Conservation (phyloP, 805 yeast species). For the Wickerhamiella australiensis region DNA sequence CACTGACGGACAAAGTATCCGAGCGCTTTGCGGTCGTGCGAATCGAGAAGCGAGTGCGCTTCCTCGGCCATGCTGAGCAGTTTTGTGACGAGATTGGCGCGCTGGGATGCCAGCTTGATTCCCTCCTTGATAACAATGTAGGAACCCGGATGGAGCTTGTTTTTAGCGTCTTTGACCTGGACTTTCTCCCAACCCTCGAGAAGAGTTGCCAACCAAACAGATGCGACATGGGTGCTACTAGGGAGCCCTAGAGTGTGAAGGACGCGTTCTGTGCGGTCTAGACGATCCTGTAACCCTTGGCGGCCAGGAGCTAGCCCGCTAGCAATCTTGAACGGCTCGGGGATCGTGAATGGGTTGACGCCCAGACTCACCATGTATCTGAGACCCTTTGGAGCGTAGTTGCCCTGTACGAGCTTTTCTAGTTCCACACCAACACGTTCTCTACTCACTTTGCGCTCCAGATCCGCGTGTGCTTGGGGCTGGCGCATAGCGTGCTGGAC, state of each 20-base stretch:
- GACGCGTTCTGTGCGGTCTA: conserved; percentile 20
- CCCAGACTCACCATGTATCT: conserved; percentile 42
- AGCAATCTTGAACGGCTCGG: conserved; percentile 15
- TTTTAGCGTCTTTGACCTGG: conserved; percentile 32
- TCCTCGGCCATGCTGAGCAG: conserved; percentile 30
- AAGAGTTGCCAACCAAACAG: conserved; percentile 39
- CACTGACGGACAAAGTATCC: conserved; percentile 49
- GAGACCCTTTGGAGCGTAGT: conserved; percentile 53
- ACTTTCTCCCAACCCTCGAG: conserved; percentile 39
- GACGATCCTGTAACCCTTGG: conserved; percentile 16
- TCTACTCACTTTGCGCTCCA: conserved; percentile 65
- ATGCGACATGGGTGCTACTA: conserved; percentile 14
- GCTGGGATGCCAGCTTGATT: conserved; percentile 47
- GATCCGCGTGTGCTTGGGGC: conserved; percentile 42
- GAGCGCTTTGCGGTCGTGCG: conserved; percentile 31
- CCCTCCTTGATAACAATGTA: conserved; percentile 54
- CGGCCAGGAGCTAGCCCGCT: conserved; percentile 15
- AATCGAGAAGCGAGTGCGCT: conserved; percentile 25
- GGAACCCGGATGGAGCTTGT: conserved; percentile 31
- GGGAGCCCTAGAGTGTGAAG: conserved; percentile 10
- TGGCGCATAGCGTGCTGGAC: conserved; percentile 53
- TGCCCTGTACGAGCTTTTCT: conserved; percentile 58
- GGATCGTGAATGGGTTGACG: conserved; percentile 40
- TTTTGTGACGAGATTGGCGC: conserved; percentile 39
- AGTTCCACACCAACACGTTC: conserved; percentile 85